Evolutionary conservation across 2,329 filamentous ascomycete genomes (phyloP).

Genomic region (Xylaria sp.): DNA sequence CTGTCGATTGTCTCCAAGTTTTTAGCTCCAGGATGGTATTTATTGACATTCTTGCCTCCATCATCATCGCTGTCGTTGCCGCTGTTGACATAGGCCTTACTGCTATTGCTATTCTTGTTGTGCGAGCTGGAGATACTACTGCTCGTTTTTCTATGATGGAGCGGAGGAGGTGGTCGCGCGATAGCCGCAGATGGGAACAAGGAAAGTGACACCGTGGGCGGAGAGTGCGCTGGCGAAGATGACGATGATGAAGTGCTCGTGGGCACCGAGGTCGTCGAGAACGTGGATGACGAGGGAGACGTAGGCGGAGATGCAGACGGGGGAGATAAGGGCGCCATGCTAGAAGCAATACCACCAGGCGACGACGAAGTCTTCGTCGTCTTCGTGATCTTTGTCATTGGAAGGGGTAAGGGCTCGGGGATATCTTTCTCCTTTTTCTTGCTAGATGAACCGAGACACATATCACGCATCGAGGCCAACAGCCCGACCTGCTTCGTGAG

Average conservation of each 20-base stretch:
- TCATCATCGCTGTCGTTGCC: background rate
- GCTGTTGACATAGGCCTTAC: background rate
- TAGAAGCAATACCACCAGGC: background rate
- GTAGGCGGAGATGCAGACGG: background rate
- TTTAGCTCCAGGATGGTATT: background rate
- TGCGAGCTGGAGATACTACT: background rate
- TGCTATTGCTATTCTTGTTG: background rate
- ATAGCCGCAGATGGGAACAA: constrained; percentile 7
- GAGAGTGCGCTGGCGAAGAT: background rate
- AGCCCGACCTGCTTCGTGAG: constrained; percentile 22
- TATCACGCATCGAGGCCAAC: constrained; percentile 25
- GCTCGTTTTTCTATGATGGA: background rate
- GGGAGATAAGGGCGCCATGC: background rate
- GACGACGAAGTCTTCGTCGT: background rate
- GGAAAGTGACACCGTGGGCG: constrained; percentile 3
- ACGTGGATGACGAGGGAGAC: constrained; percentile 1
- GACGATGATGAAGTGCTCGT: background rate
- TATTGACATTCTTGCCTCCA: background rate
- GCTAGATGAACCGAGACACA: constrained; percentile 11
- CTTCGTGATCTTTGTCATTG: constrained; percentile 15
- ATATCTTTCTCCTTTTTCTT: background rate
- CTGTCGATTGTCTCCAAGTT: background rate
- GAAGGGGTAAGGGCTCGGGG: constrained; percentile 1
- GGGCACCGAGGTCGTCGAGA: constrained; percentile 1
- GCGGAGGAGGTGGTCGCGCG: background rate